A percentile compares a stretch with the other conserved stretches of the same genome.
Evolutionary conservation across 495 filamentous ascomycete species (phyloP).

Genomic region (Saxophila tyrrhenica): DNA sequence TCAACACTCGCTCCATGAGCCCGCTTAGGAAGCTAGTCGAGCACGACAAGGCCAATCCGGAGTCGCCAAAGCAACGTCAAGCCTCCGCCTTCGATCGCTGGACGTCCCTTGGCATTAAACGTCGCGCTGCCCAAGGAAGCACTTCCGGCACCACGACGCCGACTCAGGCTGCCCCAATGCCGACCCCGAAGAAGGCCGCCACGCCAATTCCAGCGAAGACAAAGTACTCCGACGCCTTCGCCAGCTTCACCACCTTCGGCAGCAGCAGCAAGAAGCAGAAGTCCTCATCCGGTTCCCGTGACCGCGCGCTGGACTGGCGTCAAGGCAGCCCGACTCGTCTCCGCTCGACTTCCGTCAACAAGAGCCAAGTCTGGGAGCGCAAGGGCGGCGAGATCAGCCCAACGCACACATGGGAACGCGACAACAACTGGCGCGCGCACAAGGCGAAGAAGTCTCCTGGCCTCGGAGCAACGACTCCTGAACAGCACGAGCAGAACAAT

Average conservation of each 20-base stretch:
- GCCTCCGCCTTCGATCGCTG: slow-evolving; percentile 63
- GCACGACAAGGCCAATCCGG: slow-evolving; percentile 44
- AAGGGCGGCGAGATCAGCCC: slow-evolving; percentile 16
- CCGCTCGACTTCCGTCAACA: slow-evolving; percentile 13
- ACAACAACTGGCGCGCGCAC: slow-evolving; percentile 17
- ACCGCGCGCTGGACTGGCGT: slow-evolving; percentile 10
- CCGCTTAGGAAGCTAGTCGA: slow-evolving; percentile 39
- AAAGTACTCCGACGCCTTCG: slow-evolving; percentile 22
- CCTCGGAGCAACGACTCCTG: slow-evolving; percentile 1
- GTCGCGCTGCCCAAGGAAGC: slow-evolving; percentile 32
- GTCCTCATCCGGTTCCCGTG: slow-evolving; percentile 4
- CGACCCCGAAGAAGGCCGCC: not conserved
- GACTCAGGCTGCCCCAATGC: not conserved
- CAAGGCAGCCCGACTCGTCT: slow-evolving; percentile 12
- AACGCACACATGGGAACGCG: slow-evolving; percentile 1
- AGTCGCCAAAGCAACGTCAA: slow-evolving; percentile 38
- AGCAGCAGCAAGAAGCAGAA: slow-evolving; percentile 20
- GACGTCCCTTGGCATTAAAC: slow-evolving; percentile 70
- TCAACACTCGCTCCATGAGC: slow-evolving; percentile 23
- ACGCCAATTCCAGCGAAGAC: slow-evolving; percentile 19
- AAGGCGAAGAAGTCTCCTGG: not conserved
- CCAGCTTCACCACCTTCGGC: slow-evolving; percentile 20
- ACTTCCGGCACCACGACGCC: slow-evolving; percentile 25
- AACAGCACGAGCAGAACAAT: slow-evolving; percentile 10
- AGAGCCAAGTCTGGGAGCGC: slow-evolving; percentile 16